Evolutionary conservation across 2,329 filamentous ascomycete genomes (phyloP).

Genomic region (Xylariaceae sp.): DNA sequence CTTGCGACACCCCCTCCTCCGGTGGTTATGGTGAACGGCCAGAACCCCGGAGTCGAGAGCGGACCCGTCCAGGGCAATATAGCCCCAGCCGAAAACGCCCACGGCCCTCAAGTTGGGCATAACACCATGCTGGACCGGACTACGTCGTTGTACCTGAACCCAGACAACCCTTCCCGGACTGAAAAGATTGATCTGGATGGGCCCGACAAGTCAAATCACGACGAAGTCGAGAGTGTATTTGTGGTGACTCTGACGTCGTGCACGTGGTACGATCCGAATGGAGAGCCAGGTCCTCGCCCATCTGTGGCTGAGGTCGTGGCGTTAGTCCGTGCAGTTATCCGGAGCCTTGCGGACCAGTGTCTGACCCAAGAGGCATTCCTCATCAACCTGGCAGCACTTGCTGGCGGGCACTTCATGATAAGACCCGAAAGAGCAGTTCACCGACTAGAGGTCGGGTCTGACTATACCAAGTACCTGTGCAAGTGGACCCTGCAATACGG

Average conservation of each 20-base stretch:
- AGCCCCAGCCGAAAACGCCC: constrained; percentile 3
- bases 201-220: constrained; percentile 50
- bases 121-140: constrained; percentile 23
- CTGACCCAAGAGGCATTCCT: constrained; percentile 50
- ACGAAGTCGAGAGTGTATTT: constrained; percentile 51
- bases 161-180: constrained; percentile 18
- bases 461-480: constrained; percentile 43
- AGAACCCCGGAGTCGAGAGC: constrained; percentile 24
- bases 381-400: constrained; percentile 53
- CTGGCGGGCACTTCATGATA: constrained; percentile 48
- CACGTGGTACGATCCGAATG: constrained; percentile 46
- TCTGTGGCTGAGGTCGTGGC: constrained; percentile 49
- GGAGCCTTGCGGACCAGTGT: constrained; percentile 46
- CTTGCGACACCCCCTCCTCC: constrained; percentile 55
- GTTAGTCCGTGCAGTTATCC: constrained; percentile 49
- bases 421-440: constrained; percentile 37
- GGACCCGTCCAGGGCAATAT: constrained; percentile 1
- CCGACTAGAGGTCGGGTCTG: constrained; percentile 38
- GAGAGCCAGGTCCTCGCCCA: constrained; percentile 38
- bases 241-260: constrained; percentile 44
- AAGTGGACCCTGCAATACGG: constrained; percentile 54
- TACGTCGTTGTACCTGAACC: constrained; percentile 23
- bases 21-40: constrained; percentile 48
- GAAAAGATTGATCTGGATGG: constrained; percentile 28
- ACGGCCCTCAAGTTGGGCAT: constrained; percentile 9